These are phyloP conservation scores for Tylopilus sp. DNA, from an alignment of 768 basidiomycete species.

Conservation along the genomic window DNA sequence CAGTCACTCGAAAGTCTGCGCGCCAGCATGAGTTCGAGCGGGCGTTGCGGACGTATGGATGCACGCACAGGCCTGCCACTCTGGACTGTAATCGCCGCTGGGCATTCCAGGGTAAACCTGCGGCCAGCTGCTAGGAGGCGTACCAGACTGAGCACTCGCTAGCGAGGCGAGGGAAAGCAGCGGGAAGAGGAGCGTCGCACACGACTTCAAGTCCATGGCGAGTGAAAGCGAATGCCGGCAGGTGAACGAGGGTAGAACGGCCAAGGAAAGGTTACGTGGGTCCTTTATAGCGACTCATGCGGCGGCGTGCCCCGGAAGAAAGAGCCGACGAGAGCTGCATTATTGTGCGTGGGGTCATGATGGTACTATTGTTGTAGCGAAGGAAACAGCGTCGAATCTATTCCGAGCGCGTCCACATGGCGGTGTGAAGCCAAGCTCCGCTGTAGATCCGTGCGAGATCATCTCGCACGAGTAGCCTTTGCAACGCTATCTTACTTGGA, in stretches of 20 bases:
- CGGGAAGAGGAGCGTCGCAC: conserved; percentile 2
- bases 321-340: no score
- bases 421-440: no score
- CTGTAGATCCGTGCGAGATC: no score
- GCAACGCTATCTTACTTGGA: no score
- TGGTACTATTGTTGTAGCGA: no score
- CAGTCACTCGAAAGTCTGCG: conserved; percentile 59
- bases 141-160: conserved; percentile 22
- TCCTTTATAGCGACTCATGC: conserved; percentile 8
- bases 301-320: background rate
- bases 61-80: conserved; percentile 62
- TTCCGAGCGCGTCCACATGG: no score
- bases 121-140: conserved; percentile 35
- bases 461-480: no score
- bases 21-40: background rate
- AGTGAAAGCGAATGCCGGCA: background rate
- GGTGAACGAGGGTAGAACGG: conserved; percentile 3
- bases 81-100: conserved; percentile 45
- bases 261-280: background rate
- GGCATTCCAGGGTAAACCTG: conserved; percentile 44
- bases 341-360: background rate
- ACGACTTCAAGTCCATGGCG: conserved; percentile 21
- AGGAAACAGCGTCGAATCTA: no score
- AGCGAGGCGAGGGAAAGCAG: conserved; percentile 3
- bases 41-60: background rate